Percentiles rank a stretch among this genome's conserved stretches.
Conservation (phyloP, 2,329 filamentous ascomycete genomes). For the Raffaelea ambrosiae region DNA sequence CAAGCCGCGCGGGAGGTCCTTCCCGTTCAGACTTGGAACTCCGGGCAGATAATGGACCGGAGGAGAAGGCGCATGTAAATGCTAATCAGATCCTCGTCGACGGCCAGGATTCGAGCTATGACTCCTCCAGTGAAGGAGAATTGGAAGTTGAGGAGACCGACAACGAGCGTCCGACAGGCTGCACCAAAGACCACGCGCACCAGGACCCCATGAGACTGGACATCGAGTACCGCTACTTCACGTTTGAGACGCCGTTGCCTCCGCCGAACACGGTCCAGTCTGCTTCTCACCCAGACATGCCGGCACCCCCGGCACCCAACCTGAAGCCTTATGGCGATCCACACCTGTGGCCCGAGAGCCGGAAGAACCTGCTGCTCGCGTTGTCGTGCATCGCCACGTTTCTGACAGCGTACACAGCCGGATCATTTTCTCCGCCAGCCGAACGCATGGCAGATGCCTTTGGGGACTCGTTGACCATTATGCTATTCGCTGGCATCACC, state of each 20-base stretch:
- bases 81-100: no score
- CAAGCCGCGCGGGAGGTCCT: no score
- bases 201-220: constrained; percentile 1
- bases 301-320: constrained; percentile 40
- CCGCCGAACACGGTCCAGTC: constrained; percentile 13
- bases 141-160: no score
- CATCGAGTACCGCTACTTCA: constrained; percentile 32
- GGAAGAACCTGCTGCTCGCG: constrained; percentile 63
- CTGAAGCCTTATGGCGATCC: constrained; percentile 61
- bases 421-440: constrained; percentile 66
- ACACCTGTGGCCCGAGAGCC: constrained; percentile 59
- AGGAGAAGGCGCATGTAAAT: no score
- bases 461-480: constrained; percentile 56
- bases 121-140: no score
- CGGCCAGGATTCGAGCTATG: no score
- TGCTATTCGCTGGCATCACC: constrained; percentile 59
- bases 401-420: constrained; percentile 72
- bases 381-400: constrained; percentile 70
- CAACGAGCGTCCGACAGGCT: no score
- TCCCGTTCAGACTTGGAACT: no score
- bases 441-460: constrained; percentile 58
- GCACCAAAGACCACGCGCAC: background rate
- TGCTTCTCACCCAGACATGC: constrained; percentile 10
- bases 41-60: no score
- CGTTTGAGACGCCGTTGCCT: constrained; percentile 30